A percentile compares a stretch with the other conserved stretches of the same genome.
Conservation (phyloP, 2,329 filamentous ascomycete species). For the Drechslera avenae region DNA sequence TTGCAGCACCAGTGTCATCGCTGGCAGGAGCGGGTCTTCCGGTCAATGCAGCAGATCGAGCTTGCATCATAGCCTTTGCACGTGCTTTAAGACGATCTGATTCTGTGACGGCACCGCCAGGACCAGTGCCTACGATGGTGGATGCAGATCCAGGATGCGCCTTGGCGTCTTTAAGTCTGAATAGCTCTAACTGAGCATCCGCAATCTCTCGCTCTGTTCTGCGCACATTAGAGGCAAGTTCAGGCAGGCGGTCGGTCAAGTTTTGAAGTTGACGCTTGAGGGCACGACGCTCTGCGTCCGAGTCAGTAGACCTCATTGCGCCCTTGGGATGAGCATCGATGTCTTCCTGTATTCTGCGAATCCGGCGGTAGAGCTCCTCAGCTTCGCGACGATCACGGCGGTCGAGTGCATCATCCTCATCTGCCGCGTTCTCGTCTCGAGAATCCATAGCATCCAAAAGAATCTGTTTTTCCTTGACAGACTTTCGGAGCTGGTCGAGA, state of each 20-base stretch:
- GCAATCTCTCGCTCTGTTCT: slow-evolving; percentile 90
- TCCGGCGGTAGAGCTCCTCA: slow-evolving; percentile 90
- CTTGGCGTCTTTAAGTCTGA: slow-evolving; percentile 91
- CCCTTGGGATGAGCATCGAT: slow-evolving; percentile 90
- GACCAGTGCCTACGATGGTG: slow-evolving; percentile 87
- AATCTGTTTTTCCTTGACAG: slow-evolving; percentile 91
- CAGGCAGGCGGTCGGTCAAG: slow-evolving; percentile 85
- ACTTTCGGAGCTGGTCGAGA: slow-evolving; percentile 87
- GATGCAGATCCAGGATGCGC: slow-evolving; percentile 81
- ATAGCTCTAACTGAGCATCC: slow-evolving; percentile 88
- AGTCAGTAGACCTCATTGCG: slow-evolving; percentile 65
- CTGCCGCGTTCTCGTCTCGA: slow-evolving; percentile 83
- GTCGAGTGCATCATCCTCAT: slow-evolving; percentile 92
- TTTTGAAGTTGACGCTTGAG: slow-evolving; percentile 88
- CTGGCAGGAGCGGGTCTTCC: slow-evolving; percentile 76
- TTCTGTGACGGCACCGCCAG: slow-evolving; percentile 88
- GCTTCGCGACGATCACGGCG: slow-evolving; percentile 88
- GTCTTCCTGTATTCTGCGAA: slow-evolving; percentile 89
- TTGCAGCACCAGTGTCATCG: slow-evolving; percentile 76
- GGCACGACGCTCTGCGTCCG: slow-evolving; percentile 82
- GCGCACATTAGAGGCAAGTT: slow-evolving; percentile 89
- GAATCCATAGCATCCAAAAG: slow-evolving; percentile 96
- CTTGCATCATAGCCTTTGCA: slow-evolving; percentile 98
- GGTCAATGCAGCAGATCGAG: slow-evolving; percentile 88
- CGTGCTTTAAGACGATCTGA: slow-evolving; percentile 92